Percentiles rank a stretch among this genome's conserved stretches.
Evolutionary conservation across 305 asterid genomes (phyloP).

Genomic region (Solanum hybrid): DNA sequence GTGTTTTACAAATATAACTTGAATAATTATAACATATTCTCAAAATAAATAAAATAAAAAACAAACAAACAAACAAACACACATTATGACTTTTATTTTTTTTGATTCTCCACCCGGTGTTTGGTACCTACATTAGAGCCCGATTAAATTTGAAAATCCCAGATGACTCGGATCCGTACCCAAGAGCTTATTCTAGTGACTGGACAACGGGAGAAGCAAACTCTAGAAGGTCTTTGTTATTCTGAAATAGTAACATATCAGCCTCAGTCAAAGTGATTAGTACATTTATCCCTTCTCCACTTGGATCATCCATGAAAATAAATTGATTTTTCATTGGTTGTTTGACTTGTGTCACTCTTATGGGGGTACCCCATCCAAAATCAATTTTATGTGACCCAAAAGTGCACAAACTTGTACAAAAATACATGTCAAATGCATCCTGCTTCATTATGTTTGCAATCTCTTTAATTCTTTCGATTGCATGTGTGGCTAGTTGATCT

Average conservation of each 20-base stretch:
- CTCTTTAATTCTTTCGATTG: not conserved
- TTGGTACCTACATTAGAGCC: too few species aligned
- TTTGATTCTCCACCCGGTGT: too few species aligned
- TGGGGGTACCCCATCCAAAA: not conserved
- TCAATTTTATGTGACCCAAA: not conserved
- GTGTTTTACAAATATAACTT: too few species aligned
- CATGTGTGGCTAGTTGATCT: not conserved
- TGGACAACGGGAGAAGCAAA: not conserved
- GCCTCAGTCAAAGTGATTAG: not conserved
- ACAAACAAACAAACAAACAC: too few species aligned
- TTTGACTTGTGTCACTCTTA: not conserved
- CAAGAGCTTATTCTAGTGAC: too few species aligned
- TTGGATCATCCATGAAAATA: not conserved
- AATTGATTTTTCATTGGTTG: not conserved
- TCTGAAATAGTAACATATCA: not conserved
- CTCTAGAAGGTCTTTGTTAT: not conserved
- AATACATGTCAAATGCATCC: not conserved
- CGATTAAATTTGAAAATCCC: too few species aligned
- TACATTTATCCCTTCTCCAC: not conserved
- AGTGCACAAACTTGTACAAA: not conserved
- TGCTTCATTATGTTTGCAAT: rapidly evolving
- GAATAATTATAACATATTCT: too few species aligned
- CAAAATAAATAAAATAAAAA: too few species aligned
- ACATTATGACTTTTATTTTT: too few species aligned
- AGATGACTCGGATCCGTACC: too few species aligned